A percentile compares a stretch with the other conserved stretches of the same genome.
Conservation (phyloP, 2,329 filamentous ascomycete species). For the Microsporum audouinii region DNA sequence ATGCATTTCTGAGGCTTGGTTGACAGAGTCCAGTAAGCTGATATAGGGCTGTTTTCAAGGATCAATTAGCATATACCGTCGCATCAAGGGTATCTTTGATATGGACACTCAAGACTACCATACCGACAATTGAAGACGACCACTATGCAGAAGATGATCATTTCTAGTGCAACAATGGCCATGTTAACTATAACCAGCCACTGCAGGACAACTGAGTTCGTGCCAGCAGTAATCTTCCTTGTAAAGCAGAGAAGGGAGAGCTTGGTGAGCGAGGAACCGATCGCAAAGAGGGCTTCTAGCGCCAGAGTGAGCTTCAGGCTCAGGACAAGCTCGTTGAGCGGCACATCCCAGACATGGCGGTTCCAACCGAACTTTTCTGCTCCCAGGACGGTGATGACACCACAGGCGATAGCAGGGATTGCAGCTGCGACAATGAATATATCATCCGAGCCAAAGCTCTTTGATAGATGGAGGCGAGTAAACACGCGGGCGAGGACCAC, state of each 20-base stretch:
- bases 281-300: neutral
- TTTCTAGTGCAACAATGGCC: neutral
- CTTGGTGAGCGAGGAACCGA: neutral
- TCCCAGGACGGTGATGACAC: neutral
- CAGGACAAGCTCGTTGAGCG: neutral
- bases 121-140: neutral
- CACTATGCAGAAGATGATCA: neutral
- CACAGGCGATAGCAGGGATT: neutral
- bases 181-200: neutral
- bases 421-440: neutral
- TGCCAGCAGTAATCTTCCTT: neutral
- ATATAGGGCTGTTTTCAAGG: neutral
- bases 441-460: neutral
- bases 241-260: neutral
- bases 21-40: neutral
- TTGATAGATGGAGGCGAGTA: neutral
- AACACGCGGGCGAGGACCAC: neutral
- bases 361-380: neutral
- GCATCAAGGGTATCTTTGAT: too few species aligned
- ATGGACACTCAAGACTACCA: neutral
- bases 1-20: neutral
- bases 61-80: too few species aligned
- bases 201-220: neutral
- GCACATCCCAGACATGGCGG: conserved; percentile 1
- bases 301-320: neutral